phyloP scores from a whole-genome alignment of 306 rosid species.

The Heteromeles arbutifolia region DNA sequence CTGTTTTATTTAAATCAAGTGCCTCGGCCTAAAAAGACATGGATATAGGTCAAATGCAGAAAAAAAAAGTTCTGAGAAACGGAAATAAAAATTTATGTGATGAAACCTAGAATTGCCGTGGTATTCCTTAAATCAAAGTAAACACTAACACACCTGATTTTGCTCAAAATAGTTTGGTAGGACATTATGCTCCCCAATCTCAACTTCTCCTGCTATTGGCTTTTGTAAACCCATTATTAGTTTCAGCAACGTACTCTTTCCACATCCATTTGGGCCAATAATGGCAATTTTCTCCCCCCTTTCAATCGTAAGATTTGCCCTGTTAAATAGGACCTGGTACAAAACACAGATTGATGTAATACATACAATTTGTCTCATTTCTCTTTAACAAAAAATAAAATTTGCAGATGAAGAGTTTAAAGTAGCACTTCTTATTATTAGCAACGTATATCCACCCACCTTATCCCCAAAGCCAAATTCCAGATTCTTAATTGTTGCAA shows the following conservation, averaged over 20 bases:
- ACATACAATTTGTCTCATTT: constrained; percentile 3
- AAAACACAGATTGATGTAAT: constrained; percentile 22
- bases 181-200: constrained; percentile 90
- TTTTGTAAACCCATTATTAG: constrained; percentile 83
- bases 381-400: background rate
- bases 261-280: constrained; percentile 97
- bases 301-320: constrained; percentile 84
- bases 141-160: constrained; percentile 61
- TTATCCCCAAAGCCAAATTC: constrained; percentile 76
- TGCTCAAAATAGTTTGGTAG: constrained; percentile 97
- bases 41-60: constrained; percentile 19
- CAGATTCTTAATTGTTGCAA: constrained; percentile 56
- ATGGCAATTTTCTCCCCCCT: constrained; percentile 94
- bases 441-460: constrained; percentile 36
- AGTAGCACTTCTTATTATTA: background rate
- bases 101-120: background rate
- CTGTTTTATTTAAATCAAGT: constrained; percentile 86
- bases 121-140: constrained; percentile 5
- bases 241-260: constrained; percentile 94
- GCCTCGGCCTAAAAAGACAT: constrained; percentile 79
- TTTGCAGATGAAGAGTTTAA: background rate
- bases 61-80: constrained; percentile 3
- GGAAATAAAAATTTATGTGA: background rate
- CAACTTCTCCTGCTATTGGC: constrained; percentile 69
- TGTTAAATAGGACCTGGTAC: constrained; percentile 62